A percentile compares a stretch with the other conserved stretches of the same genome.
These are phyloP conservation scores for Pestalotiopsis sp. DNA, from an alignment of 2,329 filamentous ascomycete species.

Conservation along the genomic window DNA sequence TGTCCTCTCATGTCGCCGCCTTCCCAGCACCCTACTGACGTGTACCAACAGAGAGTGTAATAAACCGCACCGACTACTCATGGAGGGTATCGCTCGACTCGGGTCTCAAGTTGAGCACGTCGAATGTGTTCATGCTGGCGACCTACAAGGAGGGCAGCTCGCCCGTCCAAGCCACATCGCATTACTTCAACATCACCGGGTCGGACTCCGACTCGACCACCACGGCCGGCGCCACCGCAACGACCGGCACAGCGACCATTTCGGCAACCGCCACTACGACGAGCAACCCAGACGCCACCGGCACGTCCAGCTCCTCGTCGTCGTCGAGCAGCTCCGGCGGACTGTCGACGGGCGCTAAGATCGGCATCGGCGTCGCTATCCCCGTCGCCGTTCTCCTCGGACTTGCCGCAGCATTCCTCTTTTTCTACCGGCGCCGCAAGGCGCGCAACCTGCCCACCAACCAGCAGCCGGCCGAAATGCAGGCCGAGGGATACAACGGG, in stretches of 20 bases:
- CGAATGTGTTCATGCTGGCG: neutral
- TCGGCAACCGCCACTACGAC: neutral
- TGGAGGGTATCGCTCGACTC: neutral
- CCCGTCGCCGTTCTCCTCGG: neutral
- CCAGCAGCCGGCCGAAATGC: neutral
- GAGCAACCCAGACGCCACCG: neutral
- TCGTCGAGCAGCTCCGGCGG: neutral
- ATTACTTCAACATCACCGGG: conserved; percentile 4
- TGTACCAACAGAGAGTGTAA: neutral
- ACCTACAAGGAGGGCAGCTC: neutral
- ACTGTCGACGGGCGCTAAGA: neutral
- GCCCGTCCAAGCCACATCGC: neutral
- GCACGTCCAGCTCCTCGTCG: neutral
- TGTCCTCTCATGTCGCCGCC: neutral
- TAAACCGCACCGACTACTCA: neutral
- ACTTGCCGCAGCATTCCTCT: neutral
- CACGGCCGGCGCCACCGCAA: neutral
- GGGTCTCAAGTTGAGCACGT: neutral
- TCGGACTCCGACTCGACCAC: neutral
- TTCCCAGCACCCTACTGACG: neutral
- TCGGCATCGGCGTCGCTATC: neutral
- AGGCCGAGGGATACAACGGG: neutral
- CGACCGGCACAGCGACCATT: neutral
- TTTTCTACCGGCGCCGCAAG: neutral
- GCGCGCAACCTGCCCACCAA: neutral